These are phyloP conservation scores for Dalbergia cultrata DNA, from an alignment of 306 rosid species.

Conservation along the genomic window DNA sequence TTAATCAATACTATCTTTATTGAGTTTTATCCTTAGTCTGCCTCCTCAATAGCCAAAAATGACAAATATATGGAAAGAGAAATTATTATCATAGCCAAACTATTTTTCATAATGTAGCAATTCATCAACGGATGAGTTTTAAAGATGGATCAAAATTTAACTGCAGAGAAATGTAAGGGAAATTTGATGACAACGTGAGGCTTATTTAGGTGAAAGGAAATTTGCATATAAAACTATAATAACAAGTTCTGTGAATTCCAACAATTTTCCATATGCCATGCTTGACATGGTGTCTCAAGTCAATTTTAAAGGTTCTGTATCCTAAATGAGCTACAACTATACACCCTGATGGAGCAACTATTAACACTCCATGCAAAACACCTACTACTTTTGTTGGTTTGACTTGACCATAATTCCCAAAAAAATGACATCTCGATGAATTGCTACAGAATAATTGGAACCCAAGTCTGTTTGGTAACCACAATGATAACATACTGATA, in stretches of 20 bases:
- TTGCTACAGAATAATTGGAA: background rate
- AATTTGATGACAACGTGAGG: too few species aligned
- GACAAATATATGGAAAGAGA: background rate
- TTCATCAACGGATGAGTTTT: background rate
- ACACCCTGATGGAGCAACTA: constrained; percentile 24
- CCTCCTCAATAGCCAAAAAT: background rate
- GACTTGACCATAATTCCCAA: background rate
- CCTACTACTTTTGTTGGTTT: background rate
- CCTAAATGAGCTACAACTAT: background rate
- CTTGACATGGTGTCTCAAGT: background rate
- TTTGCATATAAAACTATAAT: background rate
- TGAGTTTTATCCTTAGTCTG: too few species aligned
- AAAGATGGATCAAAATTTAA: background rate
- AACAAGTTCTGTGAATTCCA: background rate
- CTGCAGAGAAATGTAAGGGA: too few species aligned
- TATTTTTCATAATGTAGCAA: background rate
- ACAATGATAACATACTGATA: constrained; percentile 14
- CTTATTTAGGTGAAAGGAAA: background rate
- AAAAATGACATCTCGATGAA: background rate
- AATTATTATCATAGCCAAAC: background rate
- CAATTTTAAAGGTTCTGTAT: background rate
- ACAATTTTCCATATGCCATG: background rate
- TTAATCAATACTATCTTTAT: background rate
- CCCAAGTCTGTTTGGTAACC: background rate
- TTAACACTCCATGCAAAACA: constrained; percentile 2